Evolutionary conservation across 2,329 filamentous ascomycete genomes (phyloP).

Genomic region (Cercospora sesami): DNA sequence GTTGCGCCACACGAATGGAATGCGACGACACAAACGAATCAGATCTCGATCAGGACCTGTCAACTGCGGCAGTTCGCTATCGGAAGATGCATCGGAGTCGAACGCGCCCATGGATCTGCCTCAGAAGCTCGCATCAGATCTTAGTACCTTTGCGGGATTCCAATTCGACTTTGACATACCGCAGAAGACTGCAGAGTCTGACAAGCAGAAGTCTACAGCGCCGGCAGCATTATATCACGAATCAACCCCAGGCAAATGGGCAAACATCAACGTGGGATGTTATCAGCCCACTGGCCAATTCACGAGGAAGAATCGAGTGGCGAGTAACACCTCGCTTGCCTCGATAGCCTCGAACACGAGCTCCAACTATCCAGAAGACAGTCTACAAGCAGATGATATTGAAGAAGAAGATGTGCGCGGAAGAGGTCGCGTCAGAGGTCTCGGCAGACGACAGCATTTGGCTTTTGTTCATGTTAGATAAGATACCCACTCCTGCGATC

Average conservation of each 20-base stretch:
- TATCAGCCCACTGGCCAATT: constrained; percentile 15
- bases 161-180: constrained; percentile 21
- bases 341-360: constrained; percentile 16
- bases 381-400: constrained; percentile 25
- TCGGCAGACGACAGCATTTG: constrained; percentile 2
- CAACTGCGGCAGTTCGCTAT: background rate
- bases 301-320: constrained; percentile 7
- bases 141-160: constrained; percentile 1
- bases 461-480: background rate
- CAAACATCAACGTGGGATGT: constrained; percentile 9
- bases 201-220: background rate
- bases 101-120: constrained; percentile 3
- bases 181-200: background rate
- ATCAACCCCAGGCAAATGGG: background rate
- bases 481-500: constrained; percentile 14
- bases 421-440: constrained; percentile 16
- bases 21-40: constrained; percentile 1
- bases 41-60: background rate
- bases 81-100: background rate
- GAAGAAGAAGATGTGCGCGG: constrained; percentile 22
- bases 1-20: constrained; percentile 4
- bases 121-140: constrained; percentile 5
- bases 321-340: constrained; percentile 4
- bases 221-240: background rate
- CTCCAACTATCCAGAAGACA: constrained; percentile 24